These are phyloP conservation scores for Cladorrhinum samala DNA, from an alignment of 495 filamentous ascomycete species.

Conservation along the genomic window DNA sequence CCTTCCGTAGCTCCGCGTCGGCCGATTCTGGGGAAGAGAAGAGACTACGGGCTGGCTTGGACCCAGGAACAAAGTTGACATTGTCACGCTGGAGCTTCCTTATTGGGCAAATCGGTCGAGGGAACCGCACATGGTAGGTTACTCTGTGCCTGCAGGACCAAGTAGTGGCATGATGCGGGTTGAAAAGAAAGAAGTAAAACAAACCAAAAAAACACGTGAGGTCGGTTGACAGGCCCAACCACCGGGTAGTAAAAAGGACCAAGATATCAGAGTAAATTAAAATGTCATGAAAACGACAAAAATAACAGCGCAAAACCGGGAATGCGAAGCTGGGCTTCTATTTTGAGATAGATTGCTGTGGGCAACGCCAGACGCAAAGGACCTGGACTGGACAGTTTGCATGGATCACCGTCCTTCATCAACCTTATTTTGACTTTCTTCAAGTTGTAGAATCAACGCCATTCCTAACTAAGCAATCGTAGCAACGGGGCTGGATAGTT, in stretches of 20 bases:
- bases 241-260: not conserved
- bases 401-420: conserved; percentile 2
- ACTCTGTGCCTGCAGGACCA: not conserved
- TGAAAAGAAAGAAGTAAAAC: not conserved
- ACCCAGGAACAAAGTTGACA: not conserved
- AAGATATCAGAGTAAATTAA: not conserved
- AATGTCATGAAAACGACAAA: conserved; percentile 3
- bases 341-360: conserved; percentile 3
- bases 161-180: not conserved
- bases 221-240: not conserved
- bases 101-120: not conserved
- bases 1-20: not conserved
- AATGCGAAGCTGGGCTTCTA: not conserved
- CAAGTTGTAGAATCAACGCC: not conserved
- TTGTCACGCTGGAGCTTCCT: not conserved
- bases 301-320: conserved; percentile 4
- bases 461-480: not conserved
- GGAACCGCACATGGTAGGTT: not conserved
- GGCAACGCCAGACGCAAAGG: not conserved
- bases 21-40: no score
- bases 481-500: not conserved
- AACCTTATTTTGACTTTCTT: conserved; percentile 7
- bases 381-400: not conserved
- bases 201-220: not conserved
- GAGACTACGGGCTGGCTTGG: no score